A percentile compares a stretch with the other conserved stretches of the same genome.
These are phyloP conservation scores for Fusarium sp. DNA, from an alignment of 2,329 filamentous ascomycete genomes.

Conservation along the genomic window DNA sequence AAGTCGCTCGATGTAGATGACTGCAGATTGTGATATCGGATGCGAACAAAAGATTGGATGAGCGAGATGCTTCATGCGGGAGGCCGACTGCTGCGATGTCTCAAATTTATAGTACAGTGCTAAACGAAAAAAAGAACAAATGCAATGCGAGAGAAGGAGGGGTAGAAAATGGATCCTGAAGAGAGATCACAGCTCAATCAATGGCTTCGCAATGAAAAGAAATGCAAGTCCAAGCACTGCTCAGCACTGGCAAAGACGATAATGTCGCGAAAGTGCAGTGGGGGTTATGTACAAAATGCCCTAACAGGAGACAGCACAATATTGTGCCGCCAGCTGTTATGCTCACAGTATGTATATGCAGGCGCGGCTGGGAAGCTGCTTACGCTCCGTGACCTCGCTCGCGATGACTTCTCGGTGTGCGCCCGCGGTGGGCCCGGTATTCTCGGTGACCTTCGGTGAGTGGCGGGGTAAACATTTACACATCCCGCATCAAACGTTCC, in stretches of 20 bases:
- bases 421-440: slow-evolving; percentile 4
- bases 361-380: not conserved
- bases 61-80: slow-evolving; percentile 21
- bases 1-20: not conserved
- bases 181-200: not conserved
- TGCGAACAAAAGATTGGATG: slow-evolving; percentile 3
- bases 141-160: not conserved
- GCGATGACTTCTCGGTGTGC: slow-evolving; percentile 8
- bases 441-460: slow-evolving; percentile 33
- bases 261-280: not conserved
- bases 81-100: slow-evolving; percentile 20
- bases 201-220: not conserved
- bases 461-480: slow-evolving; percentile 50
- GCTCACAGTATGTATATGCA: not conserved
- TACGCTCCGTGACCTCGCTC: not conserved
- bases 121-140: not conserved
- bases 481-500: slow-evolving; percentile 39
- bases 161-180: not conserved
- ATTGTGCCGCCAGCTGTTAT: too few species aligned
- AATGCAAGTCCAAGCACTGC: not conserved
- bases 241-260: not conserved
- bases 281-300: not conserved
- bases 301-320: not conserved
- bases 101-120: not conserved
- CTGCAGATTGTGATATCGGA: not conserved